Percentiles rank a stretch among this genome's conserved stretches.
These are phyloP conservation scores for Penicillium freii DNA, from an alignment of 2,329 filamentous ascomycete genomes.

Conservation along the genomic window DNA sequence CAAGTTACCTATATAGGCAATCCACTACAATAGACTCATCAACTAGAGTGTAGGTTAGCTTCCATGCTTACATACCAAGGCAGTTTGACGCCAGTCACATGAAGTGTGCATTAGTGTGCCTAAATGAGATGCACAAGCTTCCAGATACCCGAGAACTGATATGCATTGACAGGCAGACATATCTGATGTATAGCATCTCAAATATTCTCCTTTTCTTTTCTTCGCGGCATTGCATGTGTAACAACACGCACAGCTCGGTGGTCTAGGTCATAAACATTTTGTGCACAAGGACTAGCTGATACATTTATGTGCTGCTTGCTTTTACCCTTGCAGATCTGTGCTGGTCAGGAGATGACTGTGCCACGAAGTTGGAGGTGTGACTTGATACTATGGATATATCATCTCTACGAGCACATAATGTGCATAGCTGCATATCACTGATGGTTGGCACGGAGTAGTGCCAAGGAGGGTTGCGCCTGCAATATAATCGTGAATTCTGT, in stretches of 20 bases:
- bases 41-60: neutral
- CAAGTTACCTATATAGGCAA: neutral
- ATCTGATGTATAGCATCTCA: neutral
- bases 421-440: neutral
- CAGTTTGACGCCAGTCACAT: neutral
- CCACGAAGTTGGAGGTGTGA: neutral
- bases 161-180: neutral
- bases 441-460: too few relatives aligned
- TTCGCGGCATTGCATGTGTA: neutral
- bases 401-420: neutral
- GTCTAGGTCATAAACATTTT: neutral
- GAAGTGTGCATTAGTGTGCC: neutral
- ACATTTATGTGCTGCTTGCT: neutral
- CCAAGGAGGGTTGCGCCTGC: neutral
- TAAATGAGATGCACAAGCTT: neutral
- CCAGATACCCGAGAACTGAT: neutral
- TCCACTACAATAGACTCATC: neutral
- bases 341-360: neutral
- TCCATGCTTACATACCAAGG: neutral
- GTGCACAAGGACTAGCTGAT: neutral
- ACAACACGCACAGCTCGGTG: neutral
- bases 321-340: neutral
- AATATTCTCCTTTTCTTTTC: neutral
- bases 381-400: neutral
- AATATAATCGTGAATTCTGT: neutral